A percentile compares a stretch with the other conserved stretches of the same genome.
Evolutionary conservation across 2,329 filamentous ascomycete genomes (phyloP).

Genomic region (Trichoderma atroviride): DNA sequence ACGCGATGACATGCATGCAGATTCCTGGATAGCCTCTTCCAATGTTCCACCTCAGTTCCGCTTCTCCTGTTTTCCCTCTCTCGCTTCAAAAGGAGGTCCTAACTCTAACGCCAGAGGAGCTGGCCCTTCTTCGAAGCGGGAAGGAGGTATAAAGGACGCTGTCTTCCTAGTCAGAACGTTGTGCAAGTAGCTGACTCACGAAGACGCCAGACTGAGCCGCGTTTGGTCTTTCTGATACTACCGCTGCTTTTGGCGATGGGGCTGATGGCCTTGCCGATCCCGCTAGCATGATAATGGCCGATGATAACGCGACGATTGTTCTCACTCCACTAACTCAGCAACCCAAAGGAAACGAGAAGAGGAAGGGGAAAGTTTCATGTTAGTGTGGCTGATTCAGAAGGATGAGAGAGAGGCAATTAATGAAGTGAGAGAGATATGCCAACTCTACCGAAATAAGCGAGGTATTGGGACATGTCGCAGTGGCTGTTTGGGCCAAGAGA

Average conservation of each 20-base stretch:
- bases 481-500: slow-evolving; percentile 2
- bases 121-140: background rate
- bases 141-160: background rate
- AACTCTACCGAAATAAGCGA: background rate
- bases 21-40: slow-evolving; percentile 11
- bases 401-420: background rate
- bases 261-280: background rate
- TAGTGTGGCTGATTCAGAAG: background rate
- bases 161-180: background rate
- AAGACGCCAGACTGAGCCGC: slow-evolving; percentile 1
- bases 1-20: slow-evolving; percentile 23
- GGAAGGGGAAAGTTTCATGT: background rate
- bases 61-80: slow-evolving; percentile 8
- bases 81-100: background rate
- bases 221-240: background rate
- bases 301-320: background rate
- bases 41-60: slow-evolving; percentile 2
- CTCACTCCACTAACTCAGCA: background rate
- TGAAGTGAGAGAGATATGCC: background rate
- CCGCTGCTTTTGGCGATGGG: background rate
- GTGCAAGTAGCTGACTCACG: background rate
- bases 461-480: background rate
- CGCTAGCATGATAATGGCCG: slow-evolving; percentile 5
- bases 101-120: background rate
- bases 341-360: background rate